phyloP scores from a whole-genome alignment of 306 rosid species.

The Acacia melanoxylon region DNA sequence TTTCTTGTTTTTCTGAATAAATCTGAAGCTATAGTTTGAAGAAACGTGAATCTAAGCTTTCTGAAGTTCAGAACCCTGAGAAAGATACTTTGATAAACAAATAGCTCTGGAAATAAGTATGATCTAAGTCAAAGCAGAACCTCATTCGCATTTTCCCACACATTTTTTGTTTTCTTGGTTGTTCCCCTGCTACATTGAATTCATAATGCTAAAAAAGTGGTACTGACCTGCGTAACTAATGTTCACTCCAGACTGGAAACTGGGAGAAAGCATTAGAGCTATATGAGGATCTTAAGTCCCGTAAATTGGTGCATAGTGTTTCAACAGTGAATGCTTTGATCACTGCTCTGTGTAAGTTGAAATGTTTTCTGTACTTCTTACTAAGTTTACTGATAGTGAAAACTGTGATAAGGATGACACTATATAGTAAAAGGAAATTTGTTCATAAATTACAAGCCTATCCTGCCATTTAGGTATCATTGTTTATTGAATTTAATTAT shows the following conservation, averaged over 20 bases:
- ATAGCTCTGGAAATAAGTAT: conserved; percentile 14
- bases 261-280: conserved; percentile 89
- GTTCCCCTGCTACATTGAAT: conserved; percentile 26
- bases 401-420: not conserved
- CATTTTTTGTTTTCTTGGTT: conserved; percentile 11
- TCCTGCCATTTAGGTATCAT: not conserved
- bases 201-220: conserved; percentile 28
- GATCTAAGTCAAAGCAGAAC: conserved; percentile 1
- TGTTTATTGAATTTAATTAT: not conserved
- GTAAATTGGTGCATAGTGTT: conserved; percentile 58
- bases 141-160: not conserved
- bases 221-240: conserved; percentile 31
- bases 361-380: not conserved
- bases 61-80: conserved; percentile 17
- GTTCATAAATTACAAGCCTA: not conserved
- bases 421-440: not conserved
- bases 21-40: conserved; percentile 22
- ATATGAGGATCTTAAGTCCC: conserved; percentile 73
- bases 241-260: conserved; percentile 71
- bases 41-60: conserved; percentile 12
- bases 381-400: not conserved
- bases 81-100: conserved; percentile 16
- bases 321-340: conserved; percentile 92
- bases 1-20: conserved; percentile 26
- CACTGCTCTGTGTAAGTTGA: conserved; percentile 85